These are phyloP conservation scores for Moesziomyces antarcticus DNA, from an alignment of 1,284 basidiomycete genomes.

Conservation along the genomic window DNA sequence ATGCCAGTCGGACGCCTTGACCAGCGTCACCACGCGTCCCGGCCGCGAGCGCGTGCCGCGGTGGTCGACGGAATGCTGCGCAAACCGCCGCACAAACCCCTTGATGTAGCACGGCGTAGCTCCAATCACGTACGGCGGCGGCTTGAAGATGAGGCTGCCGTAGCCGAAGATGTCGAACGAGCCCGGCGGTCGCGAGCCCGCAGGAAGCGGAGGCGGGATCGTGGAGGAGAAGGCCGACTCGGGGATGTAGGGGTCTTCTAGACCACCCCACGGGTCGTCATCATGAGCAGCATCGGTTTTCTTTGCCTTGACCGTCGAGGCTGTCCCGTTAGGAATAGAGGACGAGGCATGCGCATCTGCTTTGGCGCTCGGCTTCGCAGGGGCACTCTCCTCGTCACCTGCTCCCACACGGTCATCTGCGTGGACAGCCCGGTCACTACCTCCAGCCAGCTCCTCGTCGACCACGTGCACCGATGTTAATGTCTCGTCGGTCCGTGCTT, in stretches of 20 bases:
- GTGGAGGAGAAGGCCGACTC: constrained; percentile 29
- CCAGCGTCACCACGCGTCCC: constrained; percentile 85
- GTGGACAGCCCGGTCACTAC: constrained; percentile 10
- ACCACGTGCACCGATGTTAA: constrained; percentile 17
- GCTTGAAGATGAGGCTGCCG: constrained; percentile 66
- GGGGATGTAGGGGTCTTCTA: constrained; percentile 37
- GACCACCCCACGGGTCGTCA: constrained; percentile 35
- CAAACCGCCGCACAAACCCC: constrained; percentile 85
- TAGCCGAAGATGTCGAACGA: constrained; percentile 66
- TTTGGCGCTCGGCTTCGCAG: constrained; percentile 1
- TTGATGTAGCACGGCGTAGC: constrained; percentile 79
- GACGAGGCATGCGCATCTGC: background rate
- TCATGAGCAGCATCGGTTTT: background rate
- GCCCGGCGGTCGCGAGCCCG: constrained; percentile 42
- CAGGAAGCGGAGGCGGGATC: constrained; percentile 29
- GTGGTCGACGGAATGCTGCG: constrained; percentile 87
- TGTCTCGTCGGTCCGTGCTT: background rate
- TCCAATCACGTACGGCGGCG: constrained; percentile 64
- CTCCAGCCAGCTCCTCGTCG: constrained; percentile 15
- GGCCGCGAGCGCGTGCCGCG: constrained; percentile 63
- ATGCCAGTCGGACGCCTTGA: constrained; percentile 84
- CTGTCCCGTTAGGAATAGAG: background rate
- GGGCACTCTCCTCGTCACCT: constrained; percentile 31
- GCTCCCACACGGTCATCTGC: constrained; percentile 15
- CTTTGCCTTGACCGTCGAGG: background rate